These are phyloP conservation scores for Thraustotheca clavata DNA, from an alignment of 352 stramenopile species.

Conservation along the genomic window DNA sequence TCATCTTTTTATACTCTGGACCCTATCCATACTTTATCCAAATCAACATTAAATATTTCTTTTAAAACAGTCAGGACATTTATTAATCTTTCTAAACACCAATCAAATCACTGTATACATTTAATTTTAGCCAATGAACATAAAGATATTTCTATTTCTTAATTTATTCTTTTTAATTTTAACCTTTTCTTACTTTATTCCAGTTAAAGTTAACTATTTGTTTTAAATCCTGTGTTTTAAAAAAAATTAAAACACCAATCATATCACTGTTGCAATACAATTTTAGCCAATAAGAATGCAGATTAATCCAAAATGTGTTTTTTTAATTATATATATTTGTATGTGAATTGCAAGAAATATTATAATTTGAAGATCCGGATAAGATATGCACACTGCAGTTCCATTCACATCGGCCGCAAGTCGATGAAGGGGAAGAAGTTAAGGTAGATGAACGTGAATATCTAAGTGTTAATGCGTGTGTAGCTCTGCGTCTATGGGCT, in stretches of 20 bases:
- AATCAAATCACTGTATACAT: neutral
- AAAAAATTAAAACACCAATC: no score
- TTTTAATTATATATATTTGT: neutral
- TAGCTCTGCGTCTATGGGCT: neutral
- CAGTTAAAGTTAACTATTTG: no score
- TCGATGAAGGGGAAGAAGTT: constrained; percentile 16
- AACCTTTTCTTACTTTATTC: no score
- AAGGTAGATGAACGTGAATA: constrained; percentile 6
- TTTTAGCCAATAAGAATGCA: no score
- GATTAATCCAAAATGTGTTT: no score
- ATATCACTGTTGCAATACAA: no score
- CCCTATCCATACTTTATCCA: no score
- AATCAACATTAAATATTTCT: neutral
- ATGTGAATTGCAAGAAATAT: constrained; percentile 6
- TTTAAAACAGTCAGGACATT: no score
- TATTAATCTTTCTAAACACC: neutral
- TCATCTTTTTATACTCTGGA: no score
- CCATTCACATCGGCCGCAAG: constrained; percentile 5
- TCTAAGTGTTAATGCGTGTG: neutral
- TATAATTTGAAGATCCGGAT: constrained; percentile 1
- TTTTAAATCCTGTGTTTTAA: no score
- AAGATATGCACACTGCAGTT: neutral
- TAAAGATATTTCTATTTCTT: neutral
- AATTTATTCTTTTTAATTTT: neutral
- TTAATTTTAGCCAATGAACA: neutral